phyloP scores from a whole-genome alignment of 305 asterid species.

The Fraxinus sp. region DNA sequence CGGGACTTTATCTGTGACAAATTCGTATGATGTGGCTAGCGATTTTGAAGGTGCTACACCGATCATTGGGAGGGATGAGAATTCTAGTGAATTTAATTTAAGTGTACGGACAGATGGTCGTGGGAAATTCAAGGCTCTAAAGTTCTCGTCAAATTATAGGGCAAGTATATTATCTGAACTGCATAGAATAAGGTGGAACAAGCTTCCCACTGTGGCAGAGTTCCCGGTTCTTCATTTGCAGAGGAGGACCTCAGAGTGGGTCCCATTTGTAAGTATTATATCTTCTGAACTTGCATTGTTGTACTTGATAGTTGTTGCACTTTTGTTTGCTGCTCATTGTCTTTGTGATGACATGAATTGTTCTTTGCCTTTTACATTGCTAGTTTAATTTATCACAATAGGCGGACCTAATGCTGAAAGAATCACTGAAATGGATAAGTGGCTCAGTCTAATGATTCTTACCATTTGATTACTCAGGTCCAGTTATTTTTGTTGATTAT shows the following conservation, averaged over 20 bases:
- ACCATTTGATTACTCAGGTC: neutral
- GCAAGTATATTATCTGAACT: constrained; percentile 86
- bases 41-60: constrained; percentile 91
- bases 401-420: constrained; percentile 13
- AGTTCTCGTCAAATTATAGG: constrained; percentile 78
- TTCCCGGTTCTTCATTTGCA: constrained; percentile 80
- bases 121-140: constrained; percentile 83
- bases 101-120: constrained; percentile 93
- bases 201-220: constrained; percentile 63
- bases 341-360: constrained; percentile 1
- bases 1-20: constrained; percentile 69
- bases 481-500: neutral
- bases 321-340: neutral
- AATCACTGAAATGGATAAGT: constrained; percentile 9
- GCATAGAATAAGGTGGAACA: constrained; percentile 84
- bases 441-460: neutral
- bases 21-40: constrained; percentile 75
- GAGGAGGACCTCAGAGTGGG: constrained; percentile 77
- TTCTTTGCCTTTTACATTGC: constrained; percentile 9
- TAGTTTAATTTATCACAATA: constrained; percentile 7
- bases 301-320: neutral
- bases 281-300: constrained; percentile 16
- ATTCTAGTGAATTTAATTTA: constrained; percentile 68
- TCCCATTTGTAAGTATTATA: constrained; percentile 61
- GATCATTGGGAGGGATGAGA: constrained; percentile 79